Evolutionary conservation across 495 filamentous ascomycete species (phyloP).

Genomic region (Podospora tetraspora): DNA sequence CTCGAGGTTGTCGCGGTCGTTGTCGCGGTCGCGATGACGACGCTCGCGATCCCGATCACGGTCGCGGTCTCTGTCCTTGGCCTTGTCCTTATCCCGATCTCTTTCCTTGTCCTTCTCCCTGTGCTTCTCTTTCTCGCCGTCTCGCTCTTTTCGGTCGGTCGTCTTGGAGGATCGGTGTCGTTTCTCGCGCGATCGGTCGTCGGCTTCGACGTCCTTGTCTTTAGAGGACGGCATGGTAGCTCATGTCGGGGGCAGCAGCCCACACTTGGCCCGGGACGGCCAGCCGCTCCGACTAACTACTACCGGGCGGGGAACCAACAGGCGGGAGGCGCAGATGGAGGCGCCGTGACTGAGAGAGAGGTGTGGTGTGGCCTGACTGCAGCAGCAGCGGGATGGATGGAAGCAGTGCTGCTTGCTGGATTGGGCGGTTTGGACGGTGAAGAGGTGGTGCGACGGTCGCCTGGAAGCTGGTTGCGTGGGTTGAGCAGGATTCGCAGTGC

Average conservation of each 20-base stretch:
- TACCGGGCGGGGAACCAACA: constrained; percentile 7
- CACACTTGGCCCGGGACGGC: constrained; percentile 23
- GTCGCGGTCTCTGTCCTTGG: constrained; percentile 20
- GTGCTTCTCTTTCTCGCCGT: constrained; percentile 27
- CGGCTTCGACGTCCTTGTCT: constrained; percentile 38
- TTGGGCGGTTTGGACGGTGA: background rate
- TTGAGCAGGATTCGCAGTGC: background rate
- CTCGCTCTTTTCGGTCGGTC: constrained; percentile 28
- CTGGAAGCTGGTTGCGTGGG: background rate
- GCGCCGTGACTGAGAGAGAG: background rate
- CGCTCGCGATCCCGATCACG: constrained; percentile 16
- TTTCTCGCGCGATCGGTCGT: constrained; percentile 38
- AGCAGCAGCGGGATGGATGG: background rate
- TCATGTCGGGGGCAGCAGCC: constrained; percentile 33
- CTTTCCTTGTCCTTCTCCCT: constrained; percentile 26
- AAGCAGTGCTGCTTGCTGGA: background rate
- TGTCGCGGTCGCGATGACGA: constrained; percentile 15
- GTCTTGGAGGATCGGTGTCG: constrained; percentile 34
- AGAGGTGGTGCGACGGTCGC: background rate
- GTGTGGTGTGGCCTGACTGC: background rate
- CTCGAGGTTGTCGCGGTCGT: constrained; percentile 23
- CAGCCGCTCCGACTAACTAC: constrained; percentile 10
- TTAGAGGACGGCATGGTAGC: constrained; percentile 43
- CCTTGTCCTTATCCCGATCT: constrained; percentile 22
- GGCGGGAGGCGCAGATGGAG: constrained; percentile 1